These are phyloP conservation scores for Emiliania huxleyi DNA, from an alignment of 78 protist species.

Conservation along the genomic window DNA sequence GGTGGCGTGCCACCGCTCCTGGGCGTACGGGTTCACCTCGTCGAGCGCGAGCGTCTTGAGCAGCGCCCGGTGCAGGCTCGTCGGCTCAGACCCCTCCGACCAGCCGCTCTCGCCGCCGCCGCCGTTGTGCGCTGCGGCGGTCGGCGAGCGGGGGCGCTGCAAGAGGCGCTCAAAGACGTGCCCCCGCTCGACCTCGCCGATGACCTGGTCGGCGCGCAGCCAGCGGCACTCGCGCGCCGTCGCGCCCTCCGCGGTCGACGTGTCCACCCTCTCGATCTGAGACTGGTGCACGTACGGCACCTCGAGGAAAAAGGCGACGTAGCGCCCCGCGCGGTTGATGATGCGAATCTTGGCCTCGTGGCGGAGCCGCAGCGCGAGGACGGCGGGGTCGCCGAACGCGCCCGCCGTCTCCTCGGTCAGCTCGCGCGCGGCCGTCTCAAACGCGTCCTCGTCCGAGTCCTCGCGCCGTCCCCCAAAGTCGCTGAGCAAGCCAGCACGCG, in stretches of 20 bases:
- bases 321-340: not conserved
- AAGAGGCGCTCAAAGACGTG: not conserved
- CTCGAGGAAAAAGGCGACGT: not conserved
- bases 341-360: not conserved
- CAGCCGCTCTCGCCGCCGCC: not conserved
- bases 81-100: too few species aligned
- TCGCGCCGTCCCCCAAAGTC: not conserved
- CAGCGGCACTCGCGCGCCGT: not conserved
- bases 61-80: not conserved
- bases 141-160: not conserved
- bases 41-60: not conserved
- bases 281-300: not conserved
- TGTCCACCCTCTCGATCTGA: not conserved
- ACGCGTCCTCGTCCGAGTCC: not conserved
- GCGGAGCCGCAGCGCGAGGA: not conserved
- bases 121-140: not conserved
- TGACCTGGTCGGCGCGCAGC: not conserved
- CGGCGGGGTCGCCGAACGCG: not conserved
- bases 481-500: not conserved
- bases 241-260: not conserved
- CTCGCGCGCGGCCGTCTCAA: not conserved
- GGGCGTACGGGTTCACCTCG: not conserved
- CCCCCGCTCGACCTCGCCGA: not conserved
- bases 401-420: not conserved
- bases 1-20: not conserved